These are phyloP conservation scores for Yarrowia keelungensis DNA, from an alignment of 805 yeast species.

Conservation along the genomic window DNA sequence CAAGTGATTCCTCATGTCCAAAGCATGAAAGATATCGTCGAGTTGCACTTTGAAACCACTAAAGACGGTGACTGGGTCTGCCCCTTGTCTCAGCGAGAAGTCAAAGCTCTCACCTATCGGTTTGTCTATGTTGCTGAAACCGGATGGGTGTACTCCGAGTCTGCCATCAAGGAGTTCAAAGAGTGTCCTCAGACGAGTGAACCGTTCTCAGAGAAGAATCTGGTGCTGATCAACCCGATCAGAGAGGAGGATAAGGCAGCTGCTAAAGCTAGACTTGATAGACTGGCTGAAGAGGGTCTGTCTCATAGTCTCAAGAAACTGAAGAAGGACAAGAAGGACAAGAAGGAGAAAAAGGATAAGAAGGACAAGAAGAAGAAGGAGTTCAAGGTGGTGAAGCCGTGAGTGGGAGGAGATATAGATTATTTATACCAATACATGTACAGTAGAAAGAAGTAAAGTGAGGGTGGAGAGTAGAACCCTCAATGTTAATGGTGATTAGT, in stretches of 20 bases:
- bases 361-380: slow-evolving; percentile 27
- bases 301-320: slow-evolving; percentile 42
- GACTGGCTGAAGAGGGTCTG: slow-evolving; percentile 40
- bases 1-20: slow-evolving; percentile 51
- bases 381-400: slow-evolving; percentile 15
- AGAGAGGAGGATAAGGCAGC: slow-evolving; percentile 40
- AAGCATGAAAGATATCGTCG: slow-evolving; percentile 55
- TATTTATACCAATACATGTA: background rate
- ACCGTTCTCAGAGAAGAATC: slow-evolving; percentile 37
- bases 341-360: slow-evolving; percentile 15
- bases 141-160: slow-evolving; percentile 46
- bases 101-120: slow-evolving; percentile 50
- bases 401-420: background rate
- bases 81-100: slow-evolving; percentile 50
- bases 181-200: slow-evolving; percentile 28
- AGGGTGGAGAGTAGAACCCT: no score
- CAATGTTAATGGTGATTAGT: no score
- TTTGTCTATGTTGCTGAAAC: slow-evolving; percentile 55
- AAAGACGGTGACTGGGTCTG: slow-evolving; percentile 48
- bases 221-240: slow-evolving; percentile 43
- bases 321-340: slow-evolving; percentile 38
- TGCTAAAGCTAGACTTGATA: slow-evolving; percentile 42
- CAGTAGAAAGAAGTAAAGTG: no score
- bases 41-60: slow-evolving; percentile 48
- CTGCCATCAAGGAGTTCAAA: slow-evolving; percentile 41